phyloP scores from a whole-genome alignment of 2,329 filamentous ascomycete species.

The Cladosporium sp. region DNA sequence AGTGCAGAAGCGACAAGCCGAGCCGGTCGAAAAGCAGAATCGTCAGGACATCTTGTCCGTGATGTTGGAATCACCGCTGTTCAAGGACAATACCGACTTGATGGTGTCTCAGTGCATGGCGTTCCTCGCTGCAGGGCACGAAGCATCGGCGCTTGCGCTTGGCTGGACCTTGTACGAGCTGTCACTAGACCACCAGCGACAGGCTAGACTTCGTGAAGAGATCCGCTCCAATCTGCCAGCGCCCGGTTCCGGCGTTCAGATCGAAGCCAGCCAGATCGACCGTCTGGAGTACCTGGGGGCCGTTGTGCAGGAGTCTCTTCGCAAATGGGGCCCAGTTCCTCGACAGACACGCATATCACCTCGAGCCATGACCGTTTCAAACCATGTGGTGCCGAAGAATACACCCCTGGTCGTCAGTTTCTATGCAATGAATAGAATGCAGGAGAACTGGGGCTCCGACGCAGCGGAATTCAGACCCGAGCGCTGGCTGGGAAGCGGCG shows the following conservation, averaged over 20 bases:
- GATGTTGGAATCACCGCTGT: slow-evolving; percentile 55
- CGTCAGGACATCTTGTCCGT: slow-evolving; percentile 48
- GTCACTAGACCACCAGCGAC: slow-evolving; percentile 64
- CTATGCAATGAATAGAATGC: slow-evolving; percentile 48
- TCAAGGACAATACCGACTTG: slow-evolving; percentile 48
- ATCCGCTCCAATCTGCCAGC: slow-evolving; percentile 49
- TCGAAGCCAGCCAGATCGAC: slow-evolving; percentile 55
- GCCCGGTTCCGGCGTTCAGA: slow-evolving; percentile 28
- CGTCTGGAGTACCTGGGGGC: slow-evolving; percentile 49
- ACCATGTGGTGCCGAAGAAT: slow-evolving; percentile 42
- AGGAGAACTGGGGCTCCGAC: slow-evolving; percentile 47
- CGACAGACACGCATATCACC: slow-evolving; percentile 50
- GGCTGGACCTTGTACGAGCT: slow-evolving; percentile 73
- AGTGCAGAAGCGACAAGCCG: neutral
- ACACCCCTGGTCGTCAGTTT: slow-evolving; percentile 44
- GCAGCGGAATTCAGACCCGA: slow-evolving; percentile 47
- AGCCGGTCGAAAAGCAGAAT: slow-evolving; percentile 28
- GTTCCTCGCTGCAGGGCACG: slow-evolving; percentile 62
- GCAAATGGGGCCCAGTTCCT: slow-evolving; percentile 52
- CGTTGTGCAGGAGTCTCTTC: slow-evolving; percentile 49
- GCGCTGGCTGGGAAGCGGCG: slow-evolving; percentile 56
- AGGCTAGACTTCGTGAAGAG: slow-evolving; percentile 68
- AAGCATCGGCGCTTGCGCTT: slow-evolving; percentile 73
- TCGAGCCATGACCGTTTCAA: slow-evolving; percentile 45
- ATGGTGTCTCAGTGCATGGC: slow-evolving; percentile 58